These are phyloP conservation scores for Yamadazyma sp. DNA, from an alignment of 805 yeast genomes.

Conservation along the genomic window DNA sequence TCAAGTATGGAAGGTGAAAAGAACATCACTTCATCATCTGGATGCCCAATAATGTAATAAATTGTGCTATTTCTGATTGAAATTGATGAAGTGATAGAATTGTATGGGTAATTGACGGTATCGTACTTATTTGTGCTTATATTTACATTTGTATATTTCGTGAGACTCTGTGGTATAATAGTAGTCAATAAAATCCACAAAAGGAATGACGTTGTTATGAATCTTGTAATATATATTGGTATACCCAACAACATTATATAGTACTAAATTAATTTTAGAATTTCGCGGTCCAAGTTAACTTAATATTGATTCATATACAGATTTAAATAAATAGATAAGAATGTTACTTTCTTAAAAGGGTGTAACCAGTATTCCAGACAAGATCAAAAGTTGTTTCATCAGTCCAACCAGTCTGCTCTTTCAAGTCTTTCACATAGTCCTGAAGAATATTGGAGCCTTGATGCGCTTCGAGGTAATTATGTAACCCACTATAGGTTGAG, in stretches of 20 bases:
- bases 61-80: slow-evolving; percentile 35
- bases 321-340: background rate
- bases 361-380: slow-evolving; percentile 51
- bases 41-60: slow-evolving; percentile 80
- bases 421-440: slow-evolving; percentile 32
- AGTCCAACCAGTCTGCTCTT: slow-evolving; percentile 45
- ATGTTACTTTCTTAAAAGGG: slow-evolving; percentile 38
- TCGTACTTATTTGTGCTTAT: slow-evolving; percentile 25
- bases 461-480: slow-evolving; percentile 47
- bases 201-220: slow-evolving; percentile 20
- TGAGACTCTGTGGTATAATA: slow-evolving; percentile 33
- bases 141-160: slow-evolving; percentile 26
- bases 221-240: slow-evolving; percentile 4
- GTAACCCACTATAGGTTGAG: slow-evolving; percentile 70
- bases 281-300: background rate
- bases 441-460: slow-evolving; percentile 31
- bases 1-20: slow-evolving; percentile 76
- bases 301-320: background rate
- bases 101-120: slow-evolving; percentile 28
- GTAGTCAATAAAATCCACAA: slow-evolving; percentile 41
- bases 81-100: slow-evolving; percentile 32
- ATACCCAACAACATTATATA: slow-evolving; percentile 8
- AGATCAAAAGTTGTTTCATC: slow-evolving; percentile 38
- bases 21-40: slow-evolving; percentile 98
- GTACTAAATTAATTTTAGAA: background rate